Conservation (phyloP, 129 eudicot species). For the Flaveria bidentis region DNA sequence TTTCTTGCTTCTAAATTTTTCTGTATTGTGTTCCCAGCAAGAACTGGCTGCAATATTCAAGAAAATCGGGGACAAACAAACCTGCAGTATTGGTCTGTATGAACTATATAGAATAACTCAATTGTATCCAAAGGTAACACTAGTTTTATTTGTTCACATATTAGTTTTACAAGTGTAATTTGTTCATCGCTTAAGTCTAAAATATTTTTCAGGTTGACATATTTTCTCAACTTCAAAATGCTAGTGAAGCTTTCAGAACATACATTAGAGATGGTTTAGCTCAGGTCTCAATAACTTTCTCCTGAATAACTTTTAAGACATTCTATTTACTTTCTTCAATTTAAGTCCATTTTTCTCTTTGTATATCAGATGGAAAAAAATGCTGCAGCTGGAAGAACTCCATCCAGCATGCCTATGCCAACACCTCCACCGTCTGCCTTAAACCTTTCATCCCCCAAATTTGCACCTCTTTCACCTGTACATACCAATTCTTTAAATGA, state of each 20-base stretch:
- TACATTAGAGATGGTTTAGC: constrained; percentile 97
- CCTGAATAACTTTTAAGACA: not conserved
- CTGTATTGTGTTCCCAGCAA: constrained; percentile 56
- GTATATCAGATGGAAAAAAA: constrained; percentile 88
- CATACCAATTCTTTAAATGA: constrained; percentile 66
- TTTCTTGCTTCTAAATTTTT: constrained; percentile 19
- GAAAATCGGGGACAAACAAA: constrained; percentile 98
- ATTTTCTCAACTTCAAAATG: constrained; percentile 95
- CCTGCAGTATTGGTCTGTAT: constrained; percentile 90
- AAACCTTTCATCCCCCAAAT: constrained; percentile 78
- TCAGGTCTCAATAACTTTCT: constrained; percentile 53
- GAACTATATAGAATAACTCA: constrained; percentile 92
- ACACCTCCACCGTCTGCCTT: constrained; percentile 92
- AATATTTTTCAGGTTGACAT: constrained; percentile 74
- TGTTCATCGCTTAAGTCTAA: not conserved
- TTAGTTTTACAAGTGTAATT: not conserved
- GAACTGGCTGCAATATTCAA: constrained; percentile 93
- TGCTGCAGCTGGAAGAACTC: constrained; percentile 99
- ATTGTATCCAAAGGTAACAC: constrained; percentile 74
- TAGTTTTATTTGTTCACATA: not conserved
- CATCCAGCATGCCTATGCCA: constrained; percentile 84
- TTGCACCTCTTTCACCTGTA: constrained; percentile 84
- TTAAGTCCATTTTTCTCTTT: not conserved
- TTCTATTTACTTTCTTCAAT: not conserved
- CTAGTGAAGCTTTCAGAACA: constrained; percentile 97